Percentiles rank a stretch among this genome's conserved stretches.
These are phyloP conservation scores for Lipomyces sp. DNA, from an alignment of 805 yeast genomes.

Conservation along the genomic window DNA sequence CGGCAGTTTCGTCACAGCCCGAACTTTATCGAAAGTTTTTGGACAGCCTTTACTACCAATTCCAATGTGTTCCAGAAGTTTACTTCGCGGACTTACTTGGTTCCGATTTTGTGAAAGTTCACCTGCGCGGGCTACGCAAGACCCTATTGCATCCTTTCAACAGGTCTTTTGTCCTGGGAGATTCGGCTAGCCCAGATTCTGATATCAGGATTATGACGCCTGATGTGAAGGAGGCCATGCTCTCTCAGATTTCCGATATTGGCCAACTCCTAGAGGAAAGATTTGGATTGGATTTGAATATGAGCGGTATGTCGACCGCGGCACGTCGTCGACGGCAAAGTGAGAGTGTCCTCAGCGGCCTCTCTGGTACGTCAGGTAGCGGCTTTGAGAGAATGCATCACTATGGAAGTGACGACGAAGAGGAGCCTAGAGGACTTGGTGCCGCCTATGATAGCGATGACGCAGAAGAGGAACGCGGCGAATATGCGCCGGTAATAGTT, in stretches of 20 bases:
- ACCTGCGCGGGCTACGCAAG: constrained; percentile 30
- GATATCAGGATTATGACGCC: constrained; percentile 1
- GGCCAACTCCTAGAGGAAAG: constrained; percentile 3
- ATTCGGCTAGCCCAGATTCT: background rate
- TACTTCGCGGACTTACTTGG: constrained; percentile 49
- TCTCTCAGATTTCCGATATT: constrained; percentile 5
- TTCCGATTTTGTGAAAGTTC: constrained; percentile 36
- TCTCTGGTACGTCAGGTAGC: constrained; percentile 20
- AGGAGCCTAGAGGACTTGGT: constrained; percentile 1
- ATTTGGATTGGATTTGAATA: constrained; percentile 6
- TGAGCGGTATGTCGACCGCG: constrained; percentile 7
- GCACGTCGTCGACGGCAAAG: constrained; percentile 13
- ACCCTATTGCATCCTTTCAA: constrained; percentile 6
- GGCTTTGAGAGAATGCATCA: constrained; percentile 41
- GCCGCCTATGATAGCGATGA: constrained; percentile 31
- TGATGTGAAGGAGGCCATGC: constrained; percentile 2
- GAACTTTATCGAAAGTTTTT: constrained; percentile 47
- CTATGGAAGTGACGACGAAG: constrained; percentile 39
- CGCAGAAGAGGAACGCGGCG: constrained; percentile 38
- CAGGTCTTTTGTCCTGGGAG: constrained; percentile 2
- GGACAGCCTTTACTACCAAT: constrained; percentile 46
- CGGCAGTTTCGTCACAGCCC: constrained; percentile 41
- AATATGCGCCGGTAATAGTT: constrained; percentile 37
- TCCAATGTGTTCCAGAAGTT: constrained; percentile 51
- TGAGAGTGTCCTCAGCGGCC: constrained; percentile 8